phyloP scores from a whole-genome alignment of 176 grass and related monocot species.

The Musa acuminata region DNA sequence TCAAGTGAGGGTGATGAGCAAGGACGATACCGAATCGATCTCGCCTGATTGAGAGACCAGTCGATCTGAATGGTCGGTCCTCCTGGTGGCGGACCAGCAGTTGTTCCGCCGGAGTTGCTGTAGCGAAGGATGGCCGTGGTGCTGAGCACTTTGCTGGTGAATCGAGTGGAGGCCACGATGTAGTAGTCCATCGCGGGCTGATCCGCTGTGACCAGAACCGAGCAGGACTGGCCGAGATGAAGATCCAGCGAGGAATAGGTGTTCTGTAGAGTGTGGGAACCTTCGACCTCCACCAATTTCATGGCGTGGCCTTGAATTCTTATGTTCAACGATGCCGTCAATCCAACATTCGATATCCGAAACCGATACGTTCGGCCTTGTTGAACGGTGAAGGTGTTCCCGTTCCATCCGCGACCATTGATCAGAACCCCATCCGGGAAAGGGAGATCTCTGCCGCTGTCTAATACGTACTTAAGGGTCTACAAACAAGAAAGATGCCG shows the following conservation, averaged over 20 bases:
- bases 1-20: background rate
- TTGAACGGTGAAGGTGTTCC: conserved; percentile 60
- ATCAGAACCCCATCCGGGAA: conserved; percentile 79
- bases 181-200: conserved; percentile 62
- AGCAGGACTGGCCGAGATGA: conserved; percentile 82
- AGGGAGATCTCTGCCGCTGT: conserved; percentile 63
- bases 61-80: conserved; percentile 61
- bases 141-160: conserved; percentile 50
- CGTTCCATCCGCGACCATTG: conserved; percentile 64
- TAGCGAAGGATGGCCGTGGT: conserved; percentile 62
- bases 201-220: conserved; percentile 63
- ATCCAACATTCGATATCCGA: conserved; percentile 77
- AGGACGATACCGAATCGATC: conserved; percentile 58
- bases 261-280: conserved; percentile 73
- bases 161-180: conserved; percentile 65
- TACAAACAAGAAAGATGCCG: background rate
- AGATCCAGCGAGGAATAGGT: conserved; percentile 61
- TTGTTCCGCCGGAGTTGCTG: conserved; percentile 43
- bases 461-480: conserved; percentile 56
- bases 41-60: conserved; percentile 72
- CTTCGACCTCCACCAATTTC: conserved; percentile 87
- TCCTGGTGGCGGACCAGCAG: conserved; percentile 27
- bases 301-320: conserved; percentile 81
- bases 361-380: conserved; percentile 89
- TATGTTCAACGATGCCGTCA: conserved; percentile 72